Conservation (phyloP, 202 grass and related monocot genomes). For the Carex arenaria region DNA sequence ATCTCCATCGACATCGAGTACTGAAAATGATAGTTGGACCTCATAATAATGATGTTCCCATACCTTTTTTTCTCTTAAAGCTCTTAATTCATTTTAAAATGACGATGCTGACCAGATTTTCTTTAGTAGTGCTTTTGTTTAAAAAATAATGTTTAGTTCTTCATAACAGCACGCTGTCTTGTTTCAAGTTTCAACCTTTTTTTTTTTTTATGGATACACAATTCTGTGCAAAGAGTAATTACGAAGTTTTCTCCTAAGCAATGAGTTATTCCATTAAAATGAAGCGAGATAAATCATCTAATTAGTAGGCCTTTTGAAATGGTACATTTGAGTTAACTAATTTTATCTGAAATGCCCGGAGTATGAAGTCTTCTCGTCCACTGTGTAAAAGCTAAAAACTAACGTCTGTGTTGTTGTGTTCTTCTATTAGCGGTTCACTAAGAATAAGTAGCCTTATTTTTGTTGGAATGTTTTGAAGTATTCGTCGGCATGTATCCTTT, state of each 20-base stretch:
- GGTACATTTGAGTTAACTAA: background rate
- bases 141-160: background rate
- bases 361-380: no score
- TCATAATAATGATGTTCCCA: conserved; percentile 2
- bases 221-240: background rate
- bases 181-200: background rate
- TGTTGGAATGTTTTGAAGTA: background rate
- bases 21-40: background rate
- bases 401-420: no score
- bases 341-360: background rate
- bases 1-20: background rate
- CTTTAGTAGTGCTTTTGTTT: background rate
- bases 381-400: no score
- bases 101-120: background rate
- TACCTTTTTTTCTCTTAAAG: background rate
- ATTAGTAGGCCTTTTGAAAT: background rate
- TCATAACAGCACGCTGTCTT: background rate
- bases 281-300: background rate
- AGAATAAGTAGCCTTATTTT: no score
- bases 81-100: background rate
- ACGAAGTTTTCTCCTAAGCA: background rate
- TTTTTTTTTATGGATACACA: background rate
- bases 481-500: background rate
- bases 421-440: background rate
- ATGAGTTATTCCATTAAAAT: background rate